Conservation (phyloP, 139 green algal genomes). For the Chlorella sp. region DNA sequence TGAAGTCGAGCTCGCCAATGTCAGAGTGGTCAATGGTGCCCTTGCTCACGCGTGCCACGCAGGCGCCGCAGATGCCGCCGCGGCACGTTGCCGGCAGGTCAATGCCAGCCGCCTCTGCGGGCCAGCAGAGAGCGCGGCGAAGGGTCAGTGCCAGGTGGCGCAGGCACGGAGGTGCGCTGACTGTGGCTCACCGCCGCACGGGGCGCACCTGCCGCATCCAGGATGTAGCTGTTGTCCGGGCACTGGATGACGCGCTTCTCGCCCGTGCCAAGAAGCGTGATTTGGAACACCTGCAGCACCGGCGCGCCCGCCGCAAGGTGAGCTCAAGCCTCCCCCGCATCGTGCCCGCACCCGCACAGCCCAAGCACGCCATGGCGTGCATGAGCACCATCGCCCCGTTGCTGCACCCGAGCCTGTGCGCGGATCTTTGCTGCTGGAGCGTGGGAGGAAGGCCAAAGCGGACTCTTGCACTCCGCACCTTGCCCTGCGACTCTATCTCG, state of each 20-base stretch:
- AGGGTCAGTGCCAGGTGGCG: too few relatives aligned
- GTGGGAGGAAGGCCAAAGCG: background rate
- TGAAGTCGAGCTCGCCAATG: conserved; percentile 84
- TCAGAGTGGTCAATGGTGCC: conserved; percentile 77
- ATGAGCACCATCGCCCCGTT: background rate
- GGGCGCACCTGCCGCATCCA: conserved; percentile 56
- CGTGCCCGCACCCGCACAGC: too few relatives aligned
- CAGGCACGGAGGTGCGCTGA: background rate
- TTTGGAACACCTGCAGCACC: conserved; percentile 35
- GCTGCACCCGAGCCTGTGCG: too few relatives aligned
- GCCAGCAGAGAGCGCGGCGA: too few relatives aligned
- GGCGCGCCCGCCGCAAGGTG: too few relatives aligned
- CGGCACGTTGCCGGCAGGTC: conserved; percentile 90
- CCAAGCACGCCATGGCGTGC: too few relatives aligned
- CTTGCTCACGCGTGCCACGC: conserved; percentile 65
- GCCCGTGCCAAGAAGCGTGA: conserved; percentile 65
- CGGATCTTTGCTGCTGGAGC: too few relatives aligned
- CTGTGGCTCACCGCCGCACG: background rate
- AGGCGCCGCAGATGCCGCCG: conserved; percentile 74
- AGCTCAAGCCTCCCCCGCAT: too few relatives aligned
- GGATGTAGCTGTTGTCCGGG: conserved; percentile 80
- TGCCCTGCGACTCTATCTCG: conserved; percentile 31
- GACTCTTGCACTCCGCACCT: conserved; percentile 15
- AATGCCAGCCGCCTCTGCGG: conserved; percentile 64
- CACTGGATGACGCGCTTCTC: conserved; percentile 39